phyloP scores from a whole-genome alignment of 2,329 filamentous ascomycete genomes.

The Ilyonectria robusta region DNA sequence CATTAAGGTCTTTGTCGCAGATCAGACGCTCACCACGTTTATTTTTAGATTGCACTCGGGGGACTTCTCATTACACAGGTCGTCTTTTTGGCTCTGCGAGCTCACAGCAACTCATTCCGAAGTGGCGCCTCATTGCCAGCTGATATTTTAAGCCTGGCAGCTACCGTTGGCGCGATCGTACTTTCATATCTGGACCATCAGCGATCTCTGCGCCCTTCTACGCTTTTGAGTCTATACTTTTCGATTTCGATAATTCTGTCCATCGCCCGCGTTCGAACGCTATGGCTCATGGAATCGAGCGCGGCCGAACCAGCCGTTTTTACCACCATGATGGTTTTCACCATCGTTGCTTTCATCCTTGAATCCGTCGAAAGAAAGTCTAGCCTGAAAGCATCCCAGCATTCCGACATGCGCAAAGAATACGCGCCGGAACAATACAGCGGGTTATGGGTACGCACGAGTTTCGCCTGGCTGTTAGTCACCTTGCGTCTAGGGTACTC shows the following conservation, averaged over 20 bases:
- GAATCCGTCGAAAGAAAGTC: neutral
- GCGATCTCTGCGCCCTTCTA: constrained; percentile 43
- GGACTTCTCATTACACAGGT: neutral
- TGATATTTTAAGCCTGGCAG: constrained; percentile 36
- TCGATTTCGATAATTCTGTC: constrained; percentile 35
- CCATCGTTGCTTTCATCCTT: neutral
- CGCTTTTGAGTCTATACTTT: constrained; percentile 43
- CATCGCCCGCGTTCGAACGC: constrained; percentile 33
- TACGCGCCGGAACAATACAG: constrained; percentile 26
- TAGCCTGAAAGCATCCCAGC: neutral
- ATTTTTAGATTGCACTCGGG: neutral
- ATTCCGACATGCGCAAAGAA: constrained; percentile 15
- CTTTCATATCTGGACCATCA: constrained; percentile 41
- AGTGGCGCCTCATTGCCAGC: constrained; percentile 38
- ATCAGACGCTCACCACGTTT: neutral
- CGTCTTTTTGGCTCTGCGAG: neutral
- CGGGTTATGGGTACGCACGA: constrained; percentile 40
- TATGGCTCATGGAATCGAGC: neutral
- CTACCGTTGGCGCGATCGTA: constrained; percentile 25
- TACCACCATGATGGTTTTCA: neutral
- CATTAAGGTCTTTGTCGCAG: neutral
- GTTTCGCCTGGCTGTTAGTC: constrained; percentile 40
- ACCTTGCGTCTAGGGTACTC: constrained; percentile 39
- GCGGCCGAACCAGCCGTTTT: neutral
- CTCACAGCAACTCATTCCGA: neutral